Evolutionary conservation across 805 yeast species (phyloP), one percentile per base, ranked within the genome.

Genomic region (Candida succiphila): DNA sequence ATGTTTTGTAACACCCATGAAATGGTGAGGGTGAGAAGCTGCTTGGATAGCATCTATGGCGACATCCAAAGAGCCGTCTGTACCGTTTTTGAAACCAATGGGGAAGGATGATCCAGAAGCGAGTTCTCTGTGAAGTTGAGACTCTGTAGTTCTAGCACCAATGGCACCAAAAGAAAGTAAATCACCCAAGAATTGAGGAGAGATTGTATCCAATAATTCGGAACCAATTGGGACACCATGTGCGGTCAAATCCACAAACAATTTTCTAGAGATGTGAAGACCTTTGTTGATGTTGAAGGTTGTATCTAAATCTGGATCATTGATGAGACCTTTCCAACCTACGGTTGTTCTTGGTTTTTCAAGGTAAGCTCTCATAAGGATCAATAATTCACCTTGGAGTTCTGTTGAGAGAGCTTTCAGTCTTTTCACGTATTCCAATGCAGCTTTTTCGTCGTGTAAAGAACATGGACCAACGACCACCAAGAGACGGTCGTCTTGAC

Each of bases 291-390:
- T 89, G 49, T 87, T 76, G 76, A 84, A 89, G 33, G 94, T 69
- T 39, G 85, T 85, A 58, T 89, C 94, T 48, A 89, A 80, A 51
- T 92, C 95, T 22, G 98, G 98, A 59, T 89, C 98, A 56, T 89
- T 89, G 51, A 89, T 92, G 45, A 89, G 69, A 46, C 98, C 98
- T 64, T 89, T 89, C 98, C 98, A 89, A 39, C 98, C 98, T 30
- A 92, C 97, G 20, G 97, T 89, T 33, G 98, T 89, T 63, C 98
- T 78, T 48, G 98, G 98, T 63, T 89, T 89, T 60, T 89, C 98
- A 51, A 92, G 69, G 66, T 92, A 92, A 4, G 97, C 97, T 64
- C 98, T 78, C 98, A 92, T 92, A 41, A 92, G 79, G 38, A 92
- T 78, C 37, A 78, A 73, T 39, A 92, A 68, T 46, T 89, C 96